A percentile compares a stretch with the other conserved stretches of the same genome.
These are phyloP conservation scores for Discostella pseudostelligera DNA, from an alignment of 108 stramenopile species.

Conservation along the genomic window DNA sequence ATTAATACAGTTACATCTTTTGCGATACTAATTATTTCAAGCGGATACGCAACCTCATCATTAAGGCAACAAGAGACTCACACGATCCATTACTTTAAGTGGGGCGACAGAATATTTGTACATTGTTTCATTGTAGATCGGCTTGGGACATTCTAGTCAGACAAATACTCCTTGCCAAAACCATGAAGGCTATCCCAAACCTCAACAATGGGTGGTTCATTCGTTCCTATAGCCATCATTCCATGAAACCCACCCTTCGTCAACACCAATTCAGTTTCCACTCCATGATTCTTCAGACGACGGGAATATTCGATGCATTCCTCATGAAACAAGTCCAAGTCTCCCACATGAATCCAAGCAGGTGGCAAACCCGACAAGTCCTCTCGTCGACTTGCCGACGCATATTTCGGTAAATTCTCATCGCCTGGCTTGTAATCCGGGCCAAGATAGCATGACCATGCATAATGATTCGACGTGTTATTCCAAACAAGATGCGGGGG, in stretches of 20 bases:
- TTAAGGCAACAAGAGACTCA: too few relatives aligned
- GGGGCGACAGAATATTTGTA: too few relatives aligned
- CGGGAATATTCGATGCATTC: constrained; percentile 28
- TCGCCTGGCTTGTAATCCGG: constrained; percentile 11
- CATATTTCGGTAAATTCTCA: constrained; percentile 21
- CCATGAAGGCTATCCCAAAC: constrained; percentile 20
- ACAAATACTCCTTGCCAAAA: constrained; percentile 13
- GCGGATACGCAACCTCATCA: too few relatives aligned
- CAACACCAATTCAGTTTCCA: constrained; percentile 24
- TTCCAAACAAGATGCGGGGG: constrained; percentile 35
- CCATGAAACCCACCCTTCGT: constrained; percentile 30
- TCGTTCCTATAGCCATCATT: constrained; percentile 23
- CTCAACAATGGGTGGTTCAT: constrained; percentile 8
- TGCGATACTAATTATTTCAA: too few relatives aligned
- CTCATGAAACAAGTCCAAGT: constrained; percentile 28
- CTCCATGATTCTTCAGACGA: constrained; percentile 19
- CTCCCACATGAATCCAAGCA: constrained; percentile 21
- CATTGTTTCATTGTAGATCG: too few relatives aligned
- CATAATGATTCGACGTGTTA: constrained; percentile 24
- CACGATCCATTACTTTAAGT: too few relatives aligned
- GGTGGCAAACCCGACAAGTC: constrained; percentile 33
- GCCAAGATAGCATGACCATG: constrained; percentile 30
- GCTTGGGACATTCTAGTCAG: too few relatives aligned
- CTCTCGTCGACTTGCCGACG: constrained; percentile 21
- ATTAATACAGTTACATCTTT: too few relatives aligned